Evolutionary conservation across 2,329 filamentous ascomycete species (phyloP).

Genomic region (Microdochium paspali): DNA sequence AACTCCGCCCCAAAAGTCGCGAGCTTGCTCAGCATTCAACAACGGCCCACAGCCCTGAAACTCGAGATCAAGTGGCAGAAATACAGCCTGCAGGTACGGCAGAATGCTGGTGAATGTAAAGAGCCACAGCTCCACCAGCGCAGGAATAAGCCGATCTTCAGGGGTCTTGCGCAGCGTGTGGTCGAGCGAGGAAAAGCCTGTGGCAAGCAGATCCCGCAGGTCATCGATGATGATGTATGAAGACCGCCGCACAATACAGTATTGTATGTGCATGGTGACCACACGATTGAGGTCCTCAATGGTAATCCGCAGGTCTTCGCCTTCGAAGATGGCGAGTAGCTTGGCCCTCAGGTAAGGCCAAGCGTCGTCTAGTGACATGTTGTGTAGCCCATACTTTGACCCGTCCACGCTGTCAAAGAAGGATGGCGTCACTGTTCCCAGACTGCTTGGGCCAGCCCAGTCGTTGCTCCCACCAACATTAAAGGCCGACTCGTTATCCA

Average conservation of each 20-base stretch:
- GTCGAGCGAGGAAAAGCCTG: conserved; percentile 79
- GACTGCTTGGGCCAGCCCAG: conserved; percentile 45
- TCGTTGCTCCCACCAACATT: conserved; percentile 24
- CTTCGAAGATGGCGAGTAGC: conserved; percentile 69
- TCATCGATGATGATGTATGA: conserved; percentile 68
- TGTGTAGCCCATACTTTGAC: conserved; percentile 54
- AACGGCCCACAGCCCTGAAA: conserved; percentile 78
- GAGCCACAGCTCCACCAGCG: conserved; percentile 89
- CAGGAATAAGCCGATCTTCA: conserved; percentile 82
- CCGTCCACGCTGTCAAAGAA: conserved; percentile 42
- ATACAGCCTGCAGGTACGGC: conserved; percentile 91
- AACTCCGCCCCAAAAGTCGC: conserved; percentile 82
- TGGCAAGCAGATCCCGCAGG: conserved; percentile 62
- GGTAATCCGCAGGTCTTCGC: conserved; percentile 68
- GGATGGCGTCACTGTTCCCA: conserved; percentile 33
- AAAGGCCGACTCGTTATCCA: conserved; percentile 42
- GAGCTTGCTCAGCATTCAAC: conserved; percentile 68
- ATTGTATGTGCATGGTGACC: conserved; percentile 69
- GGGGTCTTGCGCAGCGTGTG: conserved; percentile 69
- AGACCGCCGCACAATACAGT: conserved; percentile 64
- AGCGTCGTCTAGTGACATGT: conserved; percentile 67
- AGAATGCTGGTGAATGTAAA: conserved; percentile 84
- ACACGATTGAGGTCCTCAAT: conserved; percentile 78
- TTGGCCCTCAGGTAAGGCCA: conserved; percentile 75
- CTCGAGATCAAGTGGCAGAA: conserved; percentile 85